Percentiles rank a stretch among this genome's conserved stretches.
These are phyloP conservation scores for Teunomyces stri DNA, from an alignment of 805 yeast genomes.

Conservation along the genomic window DNA sequence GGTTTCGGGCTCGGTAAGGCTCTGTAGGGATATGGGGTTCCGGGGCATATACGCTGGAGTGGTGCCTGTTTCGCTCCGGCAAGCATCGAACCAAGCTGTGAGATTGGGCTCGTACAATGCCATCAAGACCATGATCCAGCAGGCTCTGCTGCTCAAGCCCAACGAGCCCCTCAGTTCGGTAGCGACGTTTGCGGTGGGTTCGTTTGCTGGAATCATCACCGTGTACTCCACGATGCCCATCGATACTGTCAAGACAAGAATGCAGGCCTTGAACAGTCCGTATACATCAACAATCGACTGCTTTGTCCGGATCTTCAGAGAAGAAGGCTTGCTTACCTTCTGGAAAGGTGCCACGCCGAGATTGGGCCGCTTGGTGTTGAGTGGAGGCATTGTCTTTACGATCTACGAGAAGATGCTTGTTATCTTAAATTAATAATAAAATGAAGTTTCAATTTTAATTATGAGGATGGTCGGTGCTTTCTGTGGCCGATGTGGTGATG, in stretches of 20 bases:
- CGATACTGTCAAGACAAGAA: slow-evolving; percentile 93
- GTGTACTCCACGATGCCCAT: slow-evolving; percentile 95
- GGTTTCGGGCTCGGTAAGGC: slow-evolving; percentile 57
- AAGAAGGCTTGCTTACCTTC: slow-evolving; percentile 87
- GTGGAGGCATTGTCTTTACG: slow-evolving; percentile 97
- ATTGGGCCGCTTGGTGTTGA: slow-evolving; percentile 82
- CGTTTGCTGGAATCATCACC: slow-evolving; percentile 84
- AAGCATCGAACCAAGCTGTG: slow-evolving; percentile 94
- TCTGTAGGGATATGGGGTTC: slow-evolving; percentile 76
- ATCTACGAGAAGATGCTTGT: slow-evolving; percentile 87
- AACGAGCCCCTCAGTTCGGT: slow-evolving; percentile 72
- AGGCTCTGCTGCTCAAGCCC: slow-evolving; percentile 62
- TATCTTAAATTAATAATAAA: slow-evolving; percentile 37
- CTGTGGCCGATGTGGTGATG: slow-evolving; percentile 9
- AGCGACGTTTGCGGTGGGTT: slow-evolving; percentile 85
- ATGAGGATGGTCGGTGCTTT: slow-evolving; percentile 1
- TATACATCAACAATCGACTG: slow-evolving; percentile 81
- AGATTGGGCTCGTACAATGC: slow-evolving; percentile 90
- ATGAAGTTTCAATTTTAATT: background rate
- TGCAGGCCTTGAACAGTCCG: slow-evolving; percentile 87
- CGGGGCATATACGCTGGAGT: slow-evolving; percentile 85
- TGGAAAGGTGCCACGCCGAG: slow-evolving; percentile 99
- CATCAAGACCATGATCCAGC: slow-evolving; percentile 76
- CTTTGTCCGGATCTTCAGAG: slow-evolving; percentile 71
- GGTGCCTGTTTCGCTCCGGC: slow-evolving; percentile 90